phyloP scores from a whole-genome alignment of 1,284 basidiomycete genomes.

The Exobasidium cylindrosporum region DNA sequence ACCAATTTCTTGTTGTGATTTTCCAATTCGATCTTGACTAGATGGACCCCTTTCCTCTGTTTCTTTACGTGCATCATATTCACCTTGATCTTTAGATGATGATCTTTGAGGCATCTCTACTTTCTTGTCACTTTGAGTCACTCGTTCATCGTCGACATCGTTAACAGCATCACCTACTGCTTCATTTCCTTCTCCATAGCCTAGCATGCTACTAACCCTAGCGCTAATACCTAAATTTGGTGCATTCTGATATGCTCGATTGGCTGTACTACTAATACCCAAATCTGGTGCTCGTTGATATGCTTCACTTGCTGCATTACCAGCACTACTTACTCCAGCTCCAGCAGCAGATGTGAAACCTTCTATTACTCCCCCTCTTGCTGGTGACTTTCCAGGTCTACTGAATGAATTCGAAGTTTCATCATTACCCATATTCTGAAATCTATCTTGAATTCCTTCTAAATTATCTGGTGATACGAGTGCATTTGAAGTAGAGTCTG shows the following conservation, averaged over 20 bases:
- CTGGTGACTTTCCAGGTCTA: background rate
- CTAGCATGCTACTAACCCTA: background rate
- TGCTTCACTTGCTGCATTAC: background rate
- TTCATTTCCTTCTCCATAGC: background rate
- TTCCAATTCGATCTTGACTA: constrained; percentile 14
- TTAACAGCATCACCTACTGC: background rate
- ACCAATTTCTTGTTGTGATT: constrained; percentile 20
- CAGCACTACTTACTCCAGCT: background rate
- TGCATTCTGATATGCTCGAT: constrained; percentile 2
- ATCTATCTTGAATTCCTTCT: background rate
- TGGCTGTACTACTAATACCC: constrained; percentile 9
- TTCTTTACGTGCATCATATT: background rate
- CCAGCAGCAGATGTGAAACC: background rate
- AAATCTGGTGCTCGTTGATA: constrained; percentile 15
- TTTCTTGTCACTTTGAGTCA: background rate
- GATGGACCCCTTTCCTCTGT: background rate
- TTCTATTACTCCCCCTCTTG: too few relatives aligned
- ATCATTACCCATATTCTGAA: background rate
- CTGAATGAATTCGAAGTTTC: background rate
- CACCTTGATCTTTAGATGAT: background rate
- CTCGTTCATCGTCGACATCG: background rate
- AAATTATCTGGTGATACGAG: background rate
- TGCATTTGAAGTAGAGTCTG: background rate
- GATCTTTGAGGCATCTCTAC: constrained; percentile 4
- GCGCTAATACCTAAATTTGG: constrained; percentile 1